Base-by-base conservation (phyloP, 768 basidiomycete species). In the Cyathus striatus region DNA sequence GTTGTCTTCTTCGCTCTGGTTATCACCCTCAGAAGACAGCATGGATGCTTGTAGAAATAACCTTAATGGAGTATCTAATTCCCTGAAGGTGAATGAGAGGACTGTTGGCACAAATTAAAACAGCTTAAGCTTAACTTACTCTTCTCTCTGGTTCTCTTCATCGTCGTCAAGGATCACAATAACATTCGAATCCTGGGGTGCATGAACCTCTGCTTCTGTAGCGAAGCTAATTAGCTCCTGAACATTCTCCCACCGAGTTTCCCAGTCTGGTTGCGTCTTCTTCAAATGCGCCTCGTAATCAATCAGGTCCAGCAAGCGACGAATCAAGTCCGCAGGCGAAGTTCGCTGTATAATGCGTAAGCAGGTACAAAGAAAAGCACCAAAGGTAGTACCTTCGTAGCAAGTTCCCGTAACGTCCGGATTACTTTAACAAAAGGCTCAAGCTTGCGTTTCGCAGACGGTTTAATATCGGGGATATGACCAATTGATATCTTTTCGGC, bases 211-310 rank as follows among this genome's bases (percentile, higher is more conserved):
- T 22, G 75, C 63, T 45, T 86, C 81, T 43, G 68, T 79, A 6
- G 86, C 84, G 49, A 86, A 88, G n/a, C 72, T 82, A 43, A 89
- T 81, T 49, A 95, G 66, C 62, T 93, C 90, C 51, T 85, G 73
- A 1, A 93, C 80, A 58, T 95, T 95, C 61, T 91, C 86, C 87
- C 85, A 86, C 27, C 88, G 68, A 27, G 73, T 76, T 30, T 86
- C 81, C 68, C 74, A 83, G 45, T 92, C 90, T n/a, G 71, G 70
- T 39, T 87, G 78, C 0, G 79, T 81, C 52, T 78, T 80, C 56
- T 73, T 77, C 30, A 93, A 65, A 54, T 90, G 73, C 9, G 73
- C 75, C 52, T 82, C 70, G 56, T 90, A 93, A 5, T 73, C 66
- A 22, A 83, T 73, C 39, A 78, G 55, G 4, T 78, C 69, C 2